phyloP scores from a whole-genome alignment of 1,284 basidiomycete genomes.

The Volvariella surrecta region DNA sequence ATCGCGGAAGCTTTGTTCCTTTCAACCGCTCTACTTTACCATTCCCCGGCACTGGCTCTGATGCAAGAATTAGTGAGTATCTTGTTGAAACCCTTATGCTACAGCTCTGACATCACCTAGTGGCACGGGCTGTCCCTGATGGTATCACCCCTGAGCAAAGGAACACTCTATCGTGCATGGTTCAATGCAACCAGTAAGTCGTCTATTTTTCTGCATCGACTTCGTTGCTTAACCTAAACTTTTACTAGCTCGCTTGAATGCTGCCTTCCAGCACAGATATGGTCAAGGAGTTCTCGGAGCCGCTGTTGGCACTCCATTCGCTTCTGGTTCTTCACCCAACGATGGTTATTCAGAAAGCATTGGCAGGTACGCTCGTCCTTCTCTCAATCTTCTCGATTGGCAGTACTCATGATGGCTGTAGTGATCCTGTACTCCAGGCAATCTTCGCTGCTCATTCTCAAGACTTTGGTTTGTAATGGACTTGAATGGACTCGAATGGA shows the following conservation, averaged over 20 bases:
- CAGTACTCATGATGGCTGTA: too few species aligned
- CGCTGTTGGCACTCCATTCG: constrained; percentile 31
- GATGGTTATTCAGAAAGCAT: constrained; percentile 41
- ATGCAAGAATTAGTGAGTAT: background rate
- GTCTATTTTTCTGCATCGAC: too few species aligned
- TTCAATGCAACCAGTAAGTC: constrained; percentile 17
- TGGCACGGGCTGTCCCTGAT: constrained; percentile 14
- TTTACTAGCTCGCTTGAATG: constrained; percentile 1
- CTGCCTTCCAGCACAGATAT: constrained; percentile 30
- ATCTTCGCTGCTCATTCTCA: too few species aligned
- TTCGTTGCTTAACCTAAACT: too few species aligned
- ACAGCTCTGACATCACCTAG: too few species aligned
- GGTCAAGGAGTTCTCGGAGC: constrained; percentile 39
- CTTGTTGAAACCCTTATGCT: too few species aligned
- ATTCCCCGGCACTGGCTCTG: constrained; percentile 23
- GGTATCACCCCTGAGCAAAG: constrained; percentile 36
- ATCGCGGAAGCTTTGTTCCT: constrained; percentile 44
- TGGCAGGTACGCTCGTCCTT: too few species aligned
- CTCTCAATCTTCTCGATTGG: too few species aligned
- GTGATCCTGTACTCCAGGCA: too few species aligned
- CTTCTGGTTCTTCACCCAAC: constrained; percentile 38
- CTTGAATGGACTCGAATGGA: too few species aligned
- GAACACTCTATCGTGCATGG: constrained; percentile 42
- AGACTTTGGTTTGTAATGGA: too few species aligned
- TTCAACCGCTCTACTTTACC: constrained; percentile 39